Evolutionary conservation across 2,329 filamentous ascomycete species (phyloP), one percentile per base, ranked within the genome.

Genomic region (Diaporthe amygdali): DNA sequence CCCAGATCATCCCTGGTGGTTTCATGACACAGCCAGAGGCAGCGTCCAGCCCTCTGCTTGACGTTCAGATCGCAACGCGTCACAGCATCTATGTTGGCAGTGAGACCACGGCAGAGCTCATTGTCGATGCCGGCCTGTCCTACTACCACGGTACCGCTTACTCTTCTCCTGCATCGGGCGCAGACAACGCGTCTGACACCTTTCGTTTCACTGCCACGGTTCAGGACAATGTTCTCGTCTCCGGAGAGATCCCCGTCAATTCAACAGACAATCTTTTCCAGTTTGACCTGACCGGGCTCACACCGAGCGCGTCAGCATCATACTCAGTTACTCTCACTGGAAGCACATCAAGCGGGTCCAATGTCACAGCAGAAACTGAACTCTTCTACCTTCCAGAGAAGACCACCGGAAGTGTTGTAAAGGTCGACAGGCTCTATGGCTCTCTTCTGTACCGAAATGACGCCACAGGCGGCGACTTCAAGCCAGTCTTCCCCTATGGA

Each of bases 21-120:
- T 69, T 63, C 37, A 20, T 67, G 51, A 66, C 63, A 22, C 54
- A 61, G 46, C 66, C 56, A 22, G 59, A 59, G 22, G 27, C 51
- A 20, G 61, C 71, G 22, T 32, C 51, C 1, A 69, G 41, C 22
- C 80, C 81, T 3, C 81, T 82, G 34, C 74, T 87, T 2, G 75
- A 86, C 68, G 76, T 87, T 49, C 83, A 85, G 63, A 80, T 86
- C 74, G 79, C 80, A 41, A 82, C 85, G 8, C 82, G 85, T 2
- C 82, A 86, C 75, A 86, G 80, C 75, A 78, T 87, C 54, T 87
- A 86, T 66, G 78, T 87, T 2, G 81, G 80, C 20, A 80, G 77
- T 54, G 85, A 87, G 70, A 66, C 73, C 3, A 72, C 75, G 4
- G 85, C 80, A 3, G 81, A 84, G 22, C 84, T 87, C 67, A 77